Conservation (phyloP, 352 stramenopile species). For the Phytophthora hibernalis region DNA sequence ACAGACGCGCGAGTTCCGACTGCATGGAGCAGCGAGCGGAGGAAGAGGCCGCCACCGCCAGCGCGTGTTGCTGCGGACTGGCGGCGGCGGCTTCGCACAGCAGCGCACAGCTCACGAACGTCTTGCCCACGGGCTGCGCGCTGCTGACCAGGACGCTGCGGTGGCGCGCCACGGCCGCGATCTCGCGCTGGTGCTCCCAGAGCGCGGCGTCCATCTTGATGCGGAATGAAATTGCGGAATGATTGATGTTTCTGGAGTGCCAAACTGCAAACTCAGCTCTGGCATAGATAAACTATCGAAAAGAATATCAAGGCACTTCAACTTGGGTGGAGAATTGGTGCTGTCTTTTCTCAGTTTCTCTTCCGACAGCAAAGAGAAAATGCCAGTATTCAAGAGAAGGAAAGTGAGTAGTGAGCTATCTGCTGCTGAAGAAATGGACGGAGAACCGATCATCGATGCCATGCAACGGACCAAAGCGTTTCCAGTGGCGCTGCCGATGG, state of each 20-base stretch:
- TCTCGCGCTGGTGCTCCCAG: constrained; percentile 73
- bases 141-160: constrained; percentile 76
- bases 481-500: background rate
- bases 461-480: background rate
- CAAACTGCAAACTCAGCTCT: background rate
- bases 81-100: constrained; percentile 47
- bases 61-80: constrained; percentile 23
- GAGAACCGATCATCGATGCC: background rate
- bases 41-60: constrained; percentile 54
- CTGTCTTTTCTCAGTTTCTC: no score
- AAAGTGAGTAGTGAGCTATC: background rate
- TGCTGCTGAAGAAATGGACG: background rate
- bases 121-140: constrained; percentile 69
- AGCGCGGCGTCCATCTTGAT: constrained; percentile 41
- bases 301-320: background rate
- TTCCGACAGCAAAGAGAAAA: no score
- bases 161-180: constrained; percentile 64
- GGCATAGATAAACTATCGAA: background rate
- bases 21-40: constrained; percentile 40
- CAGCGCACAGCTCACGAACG: constrained; percentile 62
- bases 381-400: no score
- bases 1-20: constrained; percentile 53
- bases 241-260: constrained; percentile 19
- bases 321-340: background rate
- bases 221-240: constrained; percentile 24